Evolutionary conservation across 2,329 filamentous ascomycete genomes (phyloP).

Genomic region (Neopestalotiopsis sp.): DNA sequence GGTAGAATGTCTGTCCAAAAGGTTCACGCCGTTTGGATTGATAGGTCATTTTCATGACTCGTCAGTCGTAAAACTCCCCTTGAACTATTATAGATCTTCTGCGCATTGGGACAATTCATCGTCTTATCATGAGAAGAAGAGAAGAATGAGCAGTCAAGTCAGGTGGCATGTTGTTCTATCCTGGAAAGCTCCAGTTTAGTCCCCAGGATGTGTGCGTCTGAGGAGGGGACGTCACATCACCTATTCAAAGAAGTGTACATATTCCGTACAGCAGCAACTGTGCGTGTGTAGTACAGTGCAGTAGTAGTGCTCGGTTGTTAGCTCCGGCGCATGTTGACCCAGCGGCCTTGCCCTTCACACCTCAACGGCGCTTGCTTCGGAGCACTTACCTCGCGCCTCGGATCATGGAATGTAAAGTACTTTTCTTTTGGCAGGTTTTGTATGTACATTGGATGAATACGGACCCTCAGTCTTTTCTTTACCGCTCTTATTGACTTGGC

Average conservation of each 20-base stretch:
- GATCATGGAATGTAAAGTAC: background rate
- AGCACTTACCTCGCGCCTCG: background rate
- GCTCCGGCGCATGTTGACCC: background rate
- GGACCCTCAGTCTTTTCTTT: background rate
- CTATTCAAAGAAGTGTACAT: background rate
- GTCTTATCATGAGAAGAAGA: background rate
- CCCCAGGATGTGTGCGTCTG: too few relatives aligned
- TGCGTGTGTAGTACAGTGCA: background rate
- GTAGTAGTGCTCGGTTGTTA: constrained; percentile 1
- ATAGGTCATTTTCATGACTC: background rate
- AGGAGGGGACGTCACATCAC: background rate
- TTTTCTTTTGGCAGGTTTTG: background rate
- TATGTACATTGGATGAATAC: background rate
- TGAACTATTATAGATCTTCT: background rate
- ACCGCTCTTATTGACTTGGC: background rate
- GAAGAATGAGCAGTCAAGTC: background rate
- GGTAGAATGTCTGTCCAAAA: background rate
- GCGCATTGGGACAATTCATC: background rate
- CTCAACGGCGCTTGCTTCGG: too few relatives aligned
- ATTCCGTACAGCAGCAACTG: background rate
- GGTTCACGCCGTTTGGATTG: background rate
- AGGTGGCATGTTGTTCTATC: background rate
- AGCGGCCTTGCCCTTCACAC: background rate
- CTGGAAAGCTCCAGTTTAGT: background rate
- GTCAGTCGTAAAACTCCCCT: background rate